Conservation (phyloP, 2,329 filamentous ascomycete genomes). For the Sporothrix inflata region DNA sequence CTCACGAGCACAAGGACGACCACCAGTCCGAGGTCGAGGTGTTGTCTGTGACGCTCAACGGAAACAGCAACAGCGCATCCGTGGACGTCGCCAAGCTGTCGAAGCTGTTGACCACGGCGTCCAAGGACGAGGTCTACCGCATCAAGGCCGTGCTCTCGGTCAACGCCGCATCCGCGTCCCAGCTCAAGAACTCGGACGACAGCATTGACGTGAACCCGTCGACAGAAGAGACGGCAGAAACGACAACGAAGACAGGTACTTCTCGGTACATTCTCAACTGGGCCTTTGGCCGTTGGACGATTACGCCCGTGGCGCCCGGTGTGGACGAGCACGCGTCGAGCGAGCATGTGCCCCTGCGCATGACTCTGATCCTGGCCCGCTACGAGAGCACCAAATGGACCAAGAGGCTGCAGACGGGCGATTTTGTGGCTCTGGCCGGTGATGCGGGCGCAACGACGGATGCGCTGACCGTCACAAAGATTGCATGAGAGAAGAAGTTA, state of each 20-base stretch:
- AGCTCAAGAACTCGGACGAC: slow-evolving; percentile 55
- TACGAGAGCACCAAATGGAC: slow-evolving; percentile 78
- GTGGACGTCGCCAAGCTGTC: slow-evolving; percentile 65
- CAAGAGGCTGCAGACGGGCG: slow-evolving; percentile 67
- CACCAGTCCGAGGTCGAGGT: slow-evolving; percentile 93
- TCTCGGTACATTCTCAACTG: slow-evolving; percentile 89
- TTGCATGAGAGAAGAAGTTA: slow-evolving; percentile 42
- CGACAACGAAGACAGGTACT: slow-evolving; percentile 17
- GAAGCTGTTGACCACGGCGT: slow-evolving; percentile 69
- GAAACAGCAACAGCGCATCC: slow-evolving; percentile 39
- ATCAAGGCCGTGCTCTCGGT: slow-evolving; percentile 75
- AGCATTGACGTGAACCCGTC: slow-evolving; percentile 38
- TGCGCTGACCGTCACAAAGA: slow-evolving; percentile 54
- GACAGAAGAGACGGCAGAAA: background rate
- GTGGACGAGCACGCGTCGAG: slow-evolving; percentile 58
- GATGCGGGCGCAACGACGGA: slow-evolving; percentile 46
- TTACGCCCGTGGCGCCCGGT: slow-evolving; percentile 60
- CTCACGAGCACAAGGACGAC: slow-evolving; percentile 54
- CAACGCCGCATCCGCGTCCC: slow-evolving; percentile 42
- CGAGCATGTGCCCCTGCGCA: slow-evolving; percentile 59
- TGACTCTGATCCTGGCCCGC: slow-evolving; percentile 75
- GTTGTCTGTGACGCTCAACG: slow-evolving; percentile 73
- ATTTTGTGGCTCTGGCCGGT: slow-evolving; percentile 55
- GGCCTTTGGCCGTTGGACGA: slow-evolving; percentile 96
- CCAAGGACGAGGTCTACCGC: slow-evolving; percentile 92